A percentile compares a stretch with the other conserved stretches of the same genome.
phyloP scores from a whole-genome alignment of 306 rosid genomes.

The Cucumis cinereus region DNA sequence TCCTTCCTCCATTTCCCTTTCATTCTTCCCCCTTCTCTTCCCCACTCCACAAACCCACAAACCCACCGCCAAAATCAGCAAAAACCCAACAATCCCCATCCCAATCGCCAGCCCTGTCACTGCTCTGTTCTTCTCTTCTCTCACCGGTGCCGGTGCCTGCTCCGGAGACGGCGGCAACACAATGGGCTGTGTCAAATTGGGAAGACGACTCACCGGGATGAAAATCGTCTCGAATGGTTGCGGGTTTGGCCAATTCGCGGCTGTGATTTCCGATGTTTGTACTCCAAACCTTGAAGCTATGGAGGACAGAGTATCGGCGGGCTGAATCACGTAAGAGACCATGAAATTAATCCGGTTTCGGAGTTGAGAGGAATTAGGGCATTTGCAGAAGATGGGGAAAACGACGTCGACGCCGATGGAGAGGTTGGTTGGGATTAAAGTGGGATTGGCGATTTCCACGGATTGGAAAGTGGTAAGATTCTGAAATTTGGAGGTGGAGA shows the following conservation, averaged over 20 bases:
- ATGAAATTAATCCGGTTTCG: slow-evolving; percentile 16
- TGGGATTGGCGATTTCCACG: slow-evolving; percentile 49
- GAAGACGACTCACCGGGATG: slow-evolving; percentile 46
- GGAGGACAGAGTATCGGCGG: slow-evolving; percentile 39
- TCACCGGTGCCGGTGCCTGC: slow-evolving; percentile 3
- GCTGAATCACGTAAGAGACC: slow-evolving; percentile 66
- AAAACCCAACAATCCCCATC: slow-evolving; percentile 40
- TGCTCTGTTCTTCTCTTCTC: slow-evolving; percentile 24
- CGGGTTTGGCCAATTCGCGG: slow-evolving; percentile 17
- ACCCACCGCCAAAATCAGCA: slow-evolving; percentile 38
- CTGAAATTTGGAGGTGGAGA: slow-evolving; percentile 29
- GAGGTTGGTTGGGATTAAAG: slow-evolving; percentile 30
- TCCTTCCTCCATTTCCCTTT: not conserved
- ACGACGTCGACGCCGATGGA: slow-evolving; percentile 26
- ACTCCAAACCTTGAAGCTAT: slow-evolving; percentile 45
- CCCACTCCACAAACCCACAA: slow-evolving; percentile 39
- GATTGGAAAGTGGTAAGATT: slow-evolving; percentile 73
- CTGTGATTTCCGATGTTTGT: slow-evolving; percentile 15
- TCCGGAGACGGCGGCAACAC: slow-evolving; percentile 12
- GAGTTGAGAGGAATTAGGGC: slow-evolving; percentile 36
- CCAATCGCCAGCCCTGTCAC: slow-evolving; percentile 61
- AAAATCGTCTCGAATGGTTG: slow-evolving; percentile 44
- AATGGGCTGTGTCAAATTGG: slow-evolving; percentile 47
- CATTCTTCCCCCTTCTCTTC: slow-evolving; percentile 16
- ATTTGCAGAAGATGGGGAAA: slow-evolving; percentile 73